Conservation (phyloP, 2,329 filamentous ascomycete species). For the Arthrobotrys musiformis region DNA sequence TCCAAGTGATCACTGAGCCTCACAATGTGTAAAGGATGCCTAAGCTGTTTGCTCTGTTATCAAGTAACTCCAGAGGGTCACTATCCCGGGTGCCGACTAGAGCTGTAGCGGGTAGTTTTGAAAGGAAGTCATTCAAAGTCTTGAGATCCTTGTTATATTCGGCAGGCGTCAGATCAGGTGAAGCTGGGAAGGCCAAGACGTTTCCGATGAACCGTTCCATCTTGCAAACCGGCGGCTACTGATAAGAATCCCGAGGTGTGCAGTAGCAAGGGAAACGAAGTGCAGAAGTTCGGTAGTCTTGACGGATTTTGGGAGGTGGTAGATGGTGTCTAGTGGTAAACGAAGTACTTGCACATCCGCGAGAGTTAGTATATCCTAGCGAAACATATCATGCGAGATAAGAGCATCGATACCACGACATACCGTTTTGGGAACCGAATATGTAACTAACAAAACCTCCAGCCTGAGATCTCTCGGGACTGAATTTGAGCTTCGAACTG, state of each 20-base stretch:
- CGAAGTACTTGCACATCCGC: not conserved
- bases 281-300: not conserved
- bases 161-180: constrained; percentile 54
- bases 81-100: constrained; percentile 57
- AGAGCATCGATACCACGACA: not conserved
- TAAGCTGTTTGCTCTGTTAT: constrained; percentile 58
- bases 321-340: not conserved
- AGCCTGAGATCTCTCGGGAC: not conserved
- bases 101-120: constrained; percentile 56
- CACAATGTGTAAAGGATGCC: constrained; percentile 59
- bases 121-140: constrained; percentile 54
- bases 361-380: not conserved
- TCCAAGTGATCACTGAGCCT: constrained; percentile 25
- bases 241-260: constrained; percentile 4
- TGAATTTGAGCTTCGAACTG: not conserved
- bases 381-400: not conserved
- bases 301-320: not conserved
- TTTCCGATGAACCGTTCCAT: constrained; percentile 59
- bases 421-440: not conserved
- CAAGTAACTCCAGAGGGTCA: constrained; percentile 58
- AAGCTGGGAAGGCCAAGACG: constrained; percentile 57
- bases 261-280: not conserved
- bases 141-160: constrained; percentile 58
- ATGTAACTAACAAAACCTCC: not conserved
- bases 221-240: constrained; percentile 35